phyloP scores from a whole-genome alignment of 768 basidiomycete genomes.

The Trametes villosa region DNA sequence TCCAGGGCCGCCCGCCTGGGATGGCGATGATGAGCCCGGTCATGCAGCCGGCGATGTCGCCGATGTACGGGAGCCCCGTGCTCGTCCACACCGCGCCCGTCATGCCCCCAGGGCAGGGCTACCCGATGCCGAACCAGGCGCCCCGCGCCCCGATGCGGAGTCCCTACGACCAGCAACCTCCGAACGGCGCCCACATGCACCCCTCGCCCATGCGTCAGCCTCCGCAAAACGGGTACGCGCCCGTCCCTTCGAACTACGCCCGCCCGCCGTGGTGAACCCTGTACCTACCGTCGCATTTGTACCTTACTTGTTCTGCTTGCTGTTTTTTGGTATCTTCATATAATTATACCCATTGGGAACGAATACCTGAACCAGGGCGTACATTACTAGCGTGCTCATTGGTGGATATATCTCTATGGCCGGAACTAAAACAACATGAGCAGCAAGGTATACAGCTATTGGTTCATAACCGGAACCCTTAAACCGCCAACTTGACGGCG shows the following conservation, averaged over 20 bases:
- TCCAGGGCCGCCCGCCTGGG: conserved; percentile 31
- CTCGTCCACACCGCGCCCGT: conserved; percentile 56
- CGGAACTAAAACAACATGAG: conserved; percentile 12
- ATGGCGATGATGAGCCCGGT: conserved; percentile 74
- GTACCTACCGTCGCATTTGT: conserved; percentile 14
- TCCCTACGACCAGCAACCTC: conserved; percentile 21
- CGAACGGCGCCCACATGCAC: conserved; percentile 30
- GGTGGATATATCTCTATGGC: conserved; percentile 16
- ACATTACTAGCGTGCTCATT: conserved; percentile 12
- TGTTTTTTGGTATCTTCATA: conserved; percentile 22
- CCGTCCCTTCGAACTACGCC: conserved; percentile 44
- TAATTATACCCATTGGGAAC: conserved; percentile 25
- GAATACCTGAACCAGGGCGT: conserved; percentile 5
- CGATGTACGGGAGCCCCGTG: conserved; percentile 74
- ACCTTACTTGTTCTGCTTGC: conserved; percentile 21
- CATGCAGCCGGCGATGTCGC: conserved; percentile 56
- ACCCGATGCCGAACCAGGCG: conserved; percentile 28
- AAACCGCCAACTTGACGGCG: conserved; percentile 68
- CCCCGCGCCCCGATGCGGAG: conserved; percentile 46
- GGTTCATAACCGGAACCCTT: neutral
- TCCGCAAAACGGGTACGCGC: conserved; percentile 43
- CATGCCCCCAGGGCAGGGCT: conserved; percentile 38
- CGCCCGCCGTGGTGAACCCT: conserved; percentile 54
- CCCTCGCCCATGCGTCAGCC: conserved; percentile 33
- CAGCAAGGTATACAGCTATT: conserved; percentile 16